These are phyloP conservation scores for Striga asiatica DNA, from an alignment of 257 asterid species.

Conservation along the genomic window DNA sequence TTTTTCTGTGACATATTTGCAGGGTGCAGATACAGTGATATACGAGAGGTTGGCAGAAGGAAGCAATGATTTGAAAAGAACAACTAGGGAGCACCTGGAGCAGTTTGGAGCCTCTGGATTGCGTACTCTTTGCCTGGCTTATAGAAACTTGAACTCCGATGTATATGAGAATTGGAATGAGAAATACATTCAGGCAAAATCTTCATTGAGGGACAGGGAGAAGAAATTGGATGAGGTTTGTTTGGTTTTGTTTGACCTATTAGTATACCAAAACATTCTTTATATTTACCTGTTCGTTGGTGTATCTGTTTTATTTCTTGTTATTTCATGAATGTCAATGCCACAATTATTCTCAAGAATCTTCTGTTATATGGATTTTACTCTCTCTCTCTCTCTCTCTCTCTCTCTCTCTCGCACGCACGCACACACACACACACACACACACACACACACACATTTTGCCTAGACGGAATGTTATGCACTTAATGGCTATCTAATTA, in stretches of 20 bases:
- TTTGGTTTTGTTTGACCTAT: background rate
- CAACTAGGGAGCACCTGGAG: slow-evolving; percentile 87
- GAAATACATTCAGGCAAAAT: slow-evolving; percentile 92
- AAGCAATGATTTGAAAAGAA: slow-evolving; percentile 62
- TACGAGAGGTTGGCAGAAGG: slow-evolving; percentile 75
- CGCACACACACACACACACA: too few relatives aligned
- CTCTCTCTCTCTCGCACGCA: too few relatives aligned
- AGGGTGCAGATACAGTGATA: slow-evolving; percentile 98
- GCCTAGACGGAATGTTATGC: too few relatives aligned
- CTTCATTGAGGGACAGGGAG: slow-evolving; percentile 92
- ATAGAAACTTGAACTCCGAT: slow-evolving; percentile 59
- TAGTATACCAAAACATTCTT: too few relatives aligned
- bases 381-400: too few relatives aligned
- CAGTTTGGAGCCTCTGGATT: slow-evolving; percentile 95
- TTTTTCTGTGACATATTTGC: slow-evolving; percentile 19
- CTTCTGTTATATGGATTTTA: too few relatives aligned
- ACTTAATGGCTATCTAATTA: too few relatives aligned
- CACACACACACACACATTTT: too few relatives aligned
- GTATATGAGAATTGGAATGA: slow-evolving; percentile 88
- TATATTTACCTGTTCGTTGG: background rate
- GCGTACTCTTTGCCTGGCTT: slow-evolving; percentile 98
- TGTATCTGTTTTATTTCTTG: too few relatives aligned
- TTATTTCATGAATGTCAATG: too few relatives aligned
- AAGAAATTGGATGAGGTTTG: slow-evolving; percentile 94
- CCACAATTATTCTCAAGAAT: too few relatives aligned